Evolutionary conservation across 352 stramenopile species (phyloP).

Genomic region (Phytophthora crassamura): DNA sequence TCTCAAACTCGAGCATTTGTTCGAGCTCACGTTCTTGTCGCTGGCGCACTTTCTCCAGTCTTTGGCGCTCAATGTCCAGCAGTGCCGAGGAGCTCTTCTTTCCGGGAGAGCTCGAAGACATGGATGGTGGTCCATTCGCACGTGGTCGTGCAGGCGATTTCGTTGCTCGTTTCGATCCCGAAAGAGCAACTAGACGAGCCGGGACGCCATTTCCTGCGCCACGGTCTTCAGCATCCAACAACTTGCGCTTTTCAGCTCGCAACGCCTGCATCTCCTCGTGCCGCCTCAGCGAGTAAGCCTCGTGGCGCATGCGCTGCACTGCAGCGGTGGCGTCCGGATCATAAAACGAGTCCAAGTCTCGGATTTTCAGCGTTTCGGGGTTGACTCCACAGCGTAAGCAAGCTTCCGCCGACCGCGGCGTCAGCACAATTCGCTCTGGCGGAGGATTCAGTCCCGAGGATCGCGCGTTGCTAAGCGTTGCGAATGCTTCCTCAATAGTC

Average conservation of each 20-base stretch:
- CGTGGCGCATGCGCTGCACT: constrained; percentile 92
- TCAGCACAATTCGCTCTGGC: constrained; percentile 82
- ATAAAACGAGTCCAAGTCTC: constrained; percentile 93
- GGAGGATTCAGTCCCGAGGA: constrained; percentile 77
- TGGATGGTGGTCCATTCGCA: constrained; percentile 6
- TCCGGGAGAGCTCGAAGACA: constrained; percentile 13
- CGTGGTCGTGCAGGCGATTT: constrained; percentile 14
- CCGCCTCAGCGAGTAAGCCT: constrained; percentile 91
- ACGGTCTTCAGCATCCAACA: constrained; percentile 60
- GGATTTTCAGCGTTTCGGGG: constrained; percentile 92
- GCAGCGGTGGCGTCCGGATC: constrained; percentile 80
- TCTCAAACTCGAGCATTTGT: constrained; percentile 93
- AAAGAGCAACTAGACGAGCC: constrained; percentile 13
- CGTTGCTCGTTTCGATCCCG: constrained; percentile 14
- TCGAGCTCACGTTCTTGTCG: constrained; percentile 85
- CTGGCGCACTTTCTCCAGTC: constrained; percentile 78
- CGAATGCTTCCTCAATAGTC: constrained; percentile 83
- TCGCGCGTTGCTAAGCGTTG: constrained; percentile 72
- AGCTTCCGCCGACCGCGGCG: constrained; percentile 87
- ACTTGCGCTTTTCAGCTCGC: constrained; percentile 77
- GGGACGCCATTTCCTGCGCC: background rate
- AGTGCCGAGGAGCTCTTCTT: constrained; percentile 50
- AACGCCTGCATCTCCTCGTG: constrained; percentile 93
- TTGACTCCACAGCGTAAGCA: constrained; percentile 93
- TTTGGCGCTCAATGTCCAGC: constrained; percentile 69